Evolutionary conservation across 345 rosid genomes (phyloP), one percentile per base, ranked within the genome.

Genomic region (Salix udensis): DNA sequence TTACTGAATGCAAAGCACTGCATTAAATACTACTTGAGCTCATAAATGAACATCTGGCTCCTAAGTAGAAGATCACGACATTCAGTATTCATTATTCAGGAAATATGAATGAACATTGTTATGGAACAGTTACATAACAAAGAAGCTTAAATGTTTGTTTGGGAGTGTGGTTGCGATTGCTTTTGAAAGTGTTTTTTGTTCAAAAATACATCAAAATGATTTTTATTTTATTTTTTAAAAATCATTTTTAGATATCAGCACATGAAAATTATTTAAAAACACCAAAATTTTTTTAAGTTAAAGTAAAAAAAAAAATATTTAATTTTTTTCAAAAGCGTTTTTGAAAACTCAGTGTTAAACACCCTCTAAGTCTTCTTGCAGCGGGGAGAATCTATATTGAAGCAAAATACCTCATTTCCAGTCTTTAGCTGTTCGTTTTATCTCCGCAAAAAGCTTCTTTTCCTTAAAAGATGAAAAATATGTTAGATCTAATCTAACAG

Each of bases 401-500:
- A 77, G 18, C 46, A 42, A 50, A 65, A 58, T 5, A 23, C 98
- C 92, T 95, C 98, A 82, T 95, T 95, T 50, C 98, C 98, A 5
- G 91, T 87, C 88, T 93, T 93, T 91, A 61, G 98, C 98, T 15
- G 93, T 93, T 84, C 86, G 91, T 86, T 95, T 95, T 1, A 95
- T 95, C 88, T 95, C 98, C 11, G 91, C 92, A 75, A 95, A 91
- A 30, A 95, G 97, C 87, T 88, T 93, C 84, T 95, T 95, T 86
- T 95, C 98, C 98, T 95, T 87, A 65, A 30, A 66, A 77, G 40
- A 77, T 26, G 80, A 76, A 26, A 76, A 76, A 50, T 42, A 30
- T n/a, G 44, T 75, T 69, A 82, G 70, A 82, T 30, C 39, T 40
- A 69, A 10, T 58, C 64, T 15, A 19, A 14, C 34, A 52, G 8